Percentiles rank a stretch among this genome's conserved stretches.
Evolutionary conservation across 345 rosid species (phyloP).

Genomic region (Hibiscus mutabilis): DNA sequence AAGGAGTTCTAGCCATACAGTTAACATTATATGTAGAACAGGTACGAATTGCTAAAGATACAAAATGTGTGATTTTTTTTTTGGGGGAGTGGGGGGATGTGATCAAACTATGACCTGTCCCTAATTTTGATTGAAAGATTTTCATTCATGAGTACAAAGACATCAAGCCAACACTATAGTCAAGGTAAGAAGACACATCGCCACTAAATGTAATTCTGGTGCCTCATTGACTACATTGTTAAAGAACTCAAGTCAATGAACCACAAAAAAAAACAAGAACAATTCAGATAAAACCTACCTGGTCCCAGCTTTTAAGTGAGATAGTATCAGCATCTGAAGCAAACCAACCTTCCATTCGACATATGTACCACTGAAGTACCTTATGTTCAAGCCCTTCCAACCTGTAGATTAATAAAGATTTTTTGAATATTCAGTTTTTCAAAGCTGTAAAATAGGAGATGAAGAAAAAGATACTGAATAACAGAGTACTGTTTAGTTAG

Average conservation of each 20-base stretch:
- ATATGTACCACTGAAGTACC: slow-evolving; percentile 83
- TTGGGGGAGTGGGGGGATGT: too few relatives aligned
- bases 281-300: slow-evolving; percentile 1
- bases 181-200: not conserved
- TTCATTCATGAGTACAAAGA: not conserved
- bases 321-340: slow-evolving; percentile 97
- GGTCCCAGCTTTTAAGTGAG: slow-evolving; percentile 83
- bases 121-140: not conserved
- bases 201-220: not conserved
- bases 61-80: not conserved
- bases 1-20: not conserved
- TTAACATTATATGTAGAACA: not conserved
- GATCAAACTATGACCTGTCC: not conserved
- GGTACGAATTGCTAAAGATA: not conserved
- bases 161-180: not conserved
- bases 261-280: not conserved
- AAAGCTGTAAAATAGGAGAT: not conserved
- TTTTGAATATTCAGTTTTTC: not conserved
- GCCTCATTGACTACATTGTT: not conserved
- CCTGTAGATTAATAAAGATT: not conserved
- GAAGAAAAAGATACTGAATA: not conserved
- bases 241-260: too few relatives aligned
- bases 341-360: slow-evolving; percentile 99
- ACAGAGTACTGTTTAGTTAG: not conserved
- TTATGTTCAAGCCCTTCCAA: slow-evolving; percentile 16